Base-by-base conservation (phyloP, 805 yeast species). In the Wickerhamomyces kurtzmanii region DNA sequence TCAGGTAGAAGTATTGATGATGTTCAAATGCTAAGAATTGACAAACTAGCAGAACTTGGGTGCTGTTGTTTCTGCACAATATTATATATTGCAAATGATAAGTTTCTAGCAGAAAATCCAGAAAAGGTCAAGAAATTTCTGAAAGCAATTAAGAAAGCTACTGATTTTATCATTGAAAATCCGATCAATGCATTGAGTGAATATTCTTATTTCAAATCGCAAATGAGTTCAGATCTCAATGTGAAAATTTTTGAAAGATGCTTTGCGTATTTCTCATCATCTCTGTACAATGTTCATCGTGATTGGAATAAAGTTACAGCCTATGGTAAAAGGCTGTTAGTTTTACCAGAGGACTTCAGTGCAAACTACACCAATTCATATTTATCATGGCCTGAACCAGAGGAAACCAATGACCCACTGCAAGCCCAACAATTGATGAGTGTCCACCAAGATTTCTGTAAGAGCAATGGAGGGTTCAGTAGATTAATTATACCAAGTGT, bases 41-140 rank as follows among this genome's bases (percentile, higher is more conserved):
- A 69, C 43, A 55, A 58, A 39, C 52, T 68, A 39, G 75, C 75
- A 14, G 70, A 69, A 36, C 53, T 68, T 31, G 75, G 75, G 11
- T 68, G 75, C 45, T 68, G 75, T 45, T 68, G 75, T 39, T 68
- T 68, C 65, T 68, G 75, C 39, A 63, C 74, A 24, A 63, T 68
- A 33, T 54, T 68, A 41, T 68, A 66, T 60, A 69, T 68, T 39
- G 58, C 56, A 39, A 69, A 69, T 43, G 75, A 69, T 39, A 48
- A 56, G 23, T 69, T 68, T 45, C 53, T 69, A 40, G 54, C 51
- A 9, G 51, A 46, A 27, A 62, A 68, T 45, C 69, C 68, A 12
- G 67, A 57, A 23, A 62, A 65, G 44, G 62, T 67, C 26, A 46
- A 34, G 25, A 56, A 51, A 35, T 61, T 68, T 48, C 40, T 68